Conservation (phyloP, 2,329 filamentous ascomycete species). For the Clarireedia hainanense region DNA sequence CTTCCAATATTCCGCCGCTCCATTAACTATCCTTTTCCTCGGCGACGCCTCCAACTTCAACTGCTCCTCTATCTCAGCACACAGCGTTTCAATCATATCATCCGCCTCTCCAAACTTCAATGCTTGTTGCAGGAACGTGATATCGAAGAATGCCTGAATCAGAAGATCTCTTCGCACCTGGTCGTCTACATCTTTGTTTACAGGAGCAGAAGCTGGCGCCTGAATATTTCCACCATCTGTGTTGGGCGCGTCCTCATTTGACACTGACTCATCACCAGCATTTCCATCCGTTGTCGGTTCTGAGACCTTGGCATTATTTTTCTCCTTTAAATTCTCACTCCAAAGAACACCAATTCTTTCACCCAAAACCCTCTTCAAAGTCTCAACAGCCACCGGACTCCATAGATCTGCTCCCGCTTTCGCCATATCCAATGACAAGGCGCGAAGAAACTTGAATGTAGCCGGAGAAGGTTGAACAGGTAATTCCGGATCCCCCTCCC, state of each 20-base stretch:
- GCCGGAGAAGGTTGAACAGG: slow-evolving; percentile 72
- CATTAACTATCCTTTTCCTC: slow-evolving; percentile 49
- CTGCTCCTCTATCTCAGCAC: slow-evolving; percentile 35
- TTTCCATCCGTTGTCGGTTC: slow-evolving; percentile 4
- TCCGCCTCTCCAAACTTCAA: slow-evolving; percentile 33
- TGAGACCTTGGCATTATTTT: slow-evolving; percentile 12
- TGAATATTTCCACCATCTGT: neutral
- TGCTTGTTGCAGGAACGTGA: slow-evolving; percentile 41
- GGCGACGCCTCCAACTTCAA: slow-evolving; percentile 42
- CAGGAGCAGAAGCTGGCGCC: neutral
- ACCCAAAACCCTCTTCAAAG: slow-evolving; percentile 52
- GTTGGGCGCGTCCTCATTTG: neutral
- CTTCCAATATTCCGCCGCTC: slow-evolving; percentile 72
- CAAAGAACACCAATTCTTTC: slow-evolving; percentile 40
- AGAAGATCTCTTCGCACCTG: slow-evolving; percentile 36
- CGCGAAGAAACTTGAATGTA: slow-evolving; percentile 63
- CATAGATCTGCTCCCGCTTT: slow-evolving; percentile 70
- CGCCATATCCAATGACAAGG: slow-evolving; percentile 60
- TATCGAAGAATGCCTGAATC: slow-evolving; percentile 56
- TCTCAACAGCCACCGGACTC: slow-evolving; percentile 58
- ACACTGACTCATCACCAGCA: neutral
- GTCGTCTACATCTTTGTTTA: slow-evolving; percentile 1
- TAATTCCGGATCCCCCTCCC: slow-evolving; percentile 70
- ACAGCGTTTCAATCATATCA: slow-evolving; percentile 37
- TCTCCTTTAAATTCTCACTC: slow-evolving; percentile 18